Conservation (phyloP, 805 yeast species). For the Candida endomychidarum region DNA sequence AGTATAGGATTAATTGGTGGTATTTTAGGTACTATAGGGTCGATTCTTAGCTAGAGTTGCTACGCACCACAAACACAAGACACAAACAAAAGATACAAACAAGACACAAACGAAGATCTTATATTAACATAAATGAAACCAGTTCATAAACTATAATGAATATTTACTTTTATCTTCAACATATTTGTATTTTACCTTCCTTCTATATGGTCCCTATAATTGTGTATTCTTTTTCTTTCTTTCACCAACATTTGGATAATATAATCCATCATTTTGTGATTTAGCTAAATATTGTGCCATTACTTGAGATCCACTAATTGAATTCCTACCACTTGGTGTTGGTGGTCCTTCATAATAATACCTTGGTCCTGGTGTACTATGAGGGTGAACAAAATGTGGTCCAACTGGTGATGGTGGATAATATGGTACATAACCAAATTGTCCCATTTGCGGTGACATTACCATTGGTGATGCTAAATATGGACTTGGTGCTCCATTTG, state of each 20-base stretch:
- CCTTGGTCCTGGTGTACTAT: background rate
- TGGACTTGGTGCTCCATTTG: conserved; percentile 13
- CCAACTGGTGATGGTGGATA: conserved; percentile 4
- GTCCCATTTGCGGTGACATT: conserved; percentile 8
- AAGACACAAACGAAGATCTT: too few species aligned
- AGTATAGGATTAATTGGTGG: conserved; percentile 20
- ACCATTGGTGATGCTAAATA: conserved; percentile 7
- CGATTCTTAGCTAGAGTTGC: too few species aligned
- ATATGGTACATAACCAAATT: conserved; percentile 3
- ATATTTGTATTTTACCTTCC: conserved; percentile 13
- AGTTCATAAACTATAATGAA: conserved; percentile 4
- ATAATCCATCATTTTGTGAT: conserved; percentile 55
- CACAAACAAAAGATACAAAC: too few species aligned
- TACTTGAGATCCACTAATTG: conserved; percentile 61
- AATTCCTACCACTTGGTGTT: conserved; percentile 5
- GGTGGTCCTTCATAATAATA: conserved; percentile 6
- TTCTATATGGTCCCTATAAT: conserved; percentile 20
- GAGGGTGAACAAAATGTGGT: conserved; percentile 1
- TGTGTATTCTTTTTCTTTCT: conserved; percentile 13
- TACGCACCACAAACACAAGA: too few species aligned
- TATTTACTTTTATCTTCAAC: conserved; percentile 1
- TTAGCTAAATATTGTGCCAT: conserved; percentile 80
- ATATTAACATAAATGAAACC: conserved; percentile 4
- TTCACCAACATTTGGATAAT: conserved; percentile 28
- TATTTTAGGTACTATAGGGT: conserved; percentile 23